Evolutionary conservation across 2,329 filamentous ascomycete genomes (phyloP), one percentile per base, ranked within the genome.

Genomic region (Scedosporium minutisporum): DNA sequence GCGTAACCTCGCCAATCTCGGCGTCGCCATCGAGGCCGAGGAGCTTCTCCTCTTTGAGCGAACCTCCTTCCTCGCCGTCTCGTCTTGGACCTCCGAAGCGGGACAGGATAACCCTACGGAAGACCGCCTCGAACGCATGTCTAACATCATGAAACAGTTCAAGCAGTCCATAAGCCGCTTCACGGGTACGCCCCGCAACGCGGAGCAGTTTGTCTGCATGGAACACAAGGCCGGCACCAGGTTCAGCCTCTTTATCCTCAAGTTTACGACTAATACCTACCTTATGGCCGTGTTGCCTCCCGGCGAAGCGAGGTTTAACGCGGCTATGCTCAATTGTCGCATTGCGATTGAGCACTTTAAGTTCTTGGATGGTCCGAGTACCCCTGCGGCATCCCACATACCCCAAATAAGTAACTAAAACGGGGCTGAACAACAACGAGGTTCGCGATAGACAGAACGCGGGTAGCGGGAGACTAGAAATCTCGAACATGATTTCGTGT

Each of bases 81-180:
- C 92, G 0, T 91, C 89, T 63, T 95, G 96, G 77, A 90, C 90
- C 4, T 88, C 90, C 1, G 81, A 85, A 18, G 82, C 88, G 65
- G 92, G 92, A 55, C 81, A 83, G 42, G 76, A 84, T 60, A 99
- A 99, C 73, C 93, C 95, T 1, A 96, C 91, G 65, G 88, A 89
- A 60, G 95, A 99, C 75, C 89, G 95, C 2, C 92, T 96, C 69
- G 95, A 99, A 80, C 89, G 83, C 68, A 90, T 99, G 71, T 95
- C 89, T 65, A 97, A 96, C 74, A 97, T 99, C 71, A 89, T 99
- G 77, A 99, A 99, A 78, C 93, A 93, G 64, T 97, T 97, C 80
- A 99, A 97, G 79, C 93, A 97, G 77, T 85, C 80, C 66, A 83
- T 85, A 64, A 87, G 85, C 63, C 86, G 88, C 68, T 91, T 90